A percentile compares a stretch with the other conserved stretches of the same genome.
Evolutionary conservation across 306 rosid species (phyloP).

Genomic region (Lathyrus sativus): DNA sequence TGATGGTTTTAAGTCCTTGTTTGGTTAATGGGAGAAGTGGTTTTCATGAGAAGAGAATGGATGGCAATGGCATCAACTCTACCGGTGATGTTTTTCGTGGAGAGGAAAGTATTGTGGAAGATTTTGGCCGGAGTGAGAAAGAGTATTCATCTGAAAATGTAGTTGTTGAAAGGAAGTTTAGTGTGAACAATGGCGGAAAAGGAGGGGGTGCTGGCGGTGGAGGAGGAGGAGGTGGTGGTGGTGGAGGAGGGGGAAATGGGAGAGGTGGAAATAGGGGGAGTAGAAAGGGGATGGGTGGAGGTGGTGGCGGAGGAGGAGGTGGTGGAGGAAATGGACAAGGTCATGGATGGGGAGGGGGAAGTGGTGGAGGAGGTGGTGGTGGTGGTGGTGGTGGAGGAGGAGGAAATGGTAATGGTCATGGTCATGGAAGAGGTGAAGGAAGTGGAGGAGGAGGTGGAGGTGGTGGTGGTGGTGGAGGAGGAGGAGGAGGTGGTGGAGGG

Average conservation of each 20-base stretch:
- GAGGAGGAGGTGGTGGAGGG: not conserved
- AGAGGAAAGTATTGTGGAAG: not conserved
- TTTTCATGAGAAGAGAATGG: not conserved
- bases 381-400: not conserved
- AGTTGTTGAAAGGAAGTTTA: slow-evolving; percentile 25
- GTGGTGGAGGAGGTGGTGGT: not conserved
- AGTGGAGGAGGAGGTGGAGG: slow-evolving; percentile 2
- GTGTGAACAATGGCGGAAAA: not conserved
- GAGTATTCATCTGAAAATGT: slow-evolving; percentile 17
- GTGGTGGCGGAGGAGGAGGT: slow-evolving; percentile 1
- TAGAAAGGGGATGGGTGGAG: not conserved
- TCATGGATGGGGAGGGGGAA: not conserved
- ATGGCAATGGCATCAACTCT: slow-evolving; percentile 5
- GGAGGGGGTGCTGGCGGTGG: slow-evolving; percentile 27
- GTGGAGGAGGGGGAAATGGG: not conserved
- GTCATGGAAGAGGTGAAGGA: not conserved
- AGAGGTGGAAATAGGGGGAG: too few relatives aligned
- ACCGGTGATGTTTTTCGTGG: not conserved
- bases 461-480: not conserved
- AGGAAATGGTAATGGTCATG: not conserved
- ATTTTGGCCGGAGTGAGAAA: not conserved
- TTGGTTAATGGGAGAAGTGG: slow-evolving; percentile 34
- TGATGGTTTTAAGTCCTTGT: slow-evolving; percentile 31
- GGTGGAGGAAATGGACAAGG: not conserved
- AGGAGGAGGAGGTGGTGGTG: not conserved